Base-by-base conservation (phyloP, 1,284 basidiomycete species). In the Hymenochaete sp. region DNA sequence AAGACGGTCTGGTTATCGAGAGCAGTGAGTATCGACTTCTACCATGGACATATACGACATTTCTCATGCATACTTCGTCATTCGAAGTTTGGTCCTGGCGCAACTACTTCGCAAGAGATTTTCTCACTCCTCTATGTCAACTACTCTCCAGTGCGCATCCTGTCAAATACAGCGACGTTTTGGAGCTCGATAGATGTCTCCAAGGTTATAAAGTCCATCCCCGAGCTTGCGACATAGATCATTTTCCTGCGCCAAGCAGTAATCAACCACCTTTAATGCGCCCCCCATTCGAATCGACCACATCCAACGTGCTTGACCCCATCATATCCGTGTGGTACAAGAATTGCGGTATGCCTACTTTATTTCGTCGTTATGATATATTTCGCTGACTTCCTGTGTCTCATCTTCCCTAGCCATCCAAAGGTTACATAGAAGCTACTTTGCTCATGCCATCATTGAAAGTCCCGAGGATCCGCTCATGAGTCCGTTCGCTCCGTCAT, bases 371-470 rank as follows among this genome's bases (percentile, higher is more conserved):
- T n/a, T n/a, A n/a, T n/a, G n/a, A n/a, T n/a, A n/a, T n/a, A n/a
- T n/a, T n/a, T n/a, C n/a, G n/a, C n/a, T n/a, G n/a, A n/a, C n/a
- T n/a, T n/a, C n/a, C n/a, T n/a, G n/a, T n/a, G n/a, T n/a, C n/a
- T n/a, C n/a, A n/a, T n/a, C n/a, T n/a, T n/a, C n/a, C n/a, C n/a
- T n/a, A n/a, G n/a, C n/a, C n/a, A n/a, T n/a, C n/a, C n/a, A n/a
- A n/a, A n/a, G n/a, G n/a, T 70, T 85, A 19, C 82, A 85, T 55
- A 68, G 80, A 21, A 70, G 69, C 43, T 83, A 79, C 63, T 84
- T 83, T 54, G 76, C 78, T 1, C 77, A 79, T 54, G 80, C 82
- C 1, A 73, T 85, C 51, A 74, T 76, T 16, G 75, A 80, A 42
- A 67, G 70, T 35, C 76, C 71, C n/a, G 62, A 59, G 39, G 77